Conservation (phyloP, 2,329 filamentous ascomycete genomes). For the Albifimbria verrucaria region DNA sequence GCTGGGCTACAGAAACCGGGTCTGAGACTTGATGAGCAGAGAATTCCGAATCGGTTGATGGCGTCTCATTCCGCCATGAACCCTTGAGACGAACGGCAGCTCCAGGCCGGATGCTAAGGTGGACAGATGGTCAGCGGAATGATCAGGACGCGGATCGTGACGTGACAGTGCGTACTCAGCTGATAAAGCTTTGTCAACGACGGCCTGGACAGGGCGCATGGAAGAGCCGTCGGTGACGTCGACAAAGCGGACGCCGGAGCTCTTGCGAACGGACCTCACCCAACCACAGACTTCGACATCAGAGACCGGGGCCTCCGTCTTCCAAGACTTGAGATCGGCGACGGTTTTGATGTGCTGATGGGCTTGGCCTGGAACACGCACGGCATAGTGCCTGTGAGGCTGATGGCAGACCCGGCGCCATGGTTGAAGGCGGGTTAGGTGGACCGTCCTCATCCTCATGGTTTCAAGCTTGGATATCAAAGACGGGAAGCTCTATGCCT, state of each 20-base stretch:
- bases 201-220: conserved; percentile 72
- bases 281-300: conserved; percentile 69
- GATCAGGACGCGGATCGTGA: conserved; percentile 11
- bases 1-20: conserved; percentile 1
- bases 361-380: conserved; percentile 21
- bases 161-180: conserved; percentile 56
- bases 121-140: conserved; percentile 25
- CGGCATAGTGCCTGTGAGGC: conserved; percentile 28
- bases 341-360: conserved; percentile 40
- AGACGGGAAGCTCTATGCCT: no score
- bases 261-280: conserved; percentile 79
- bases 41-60: conserved; percentile 1
- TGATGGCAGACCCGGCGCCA: not conserved
- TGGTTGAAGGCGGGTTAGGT: not conserved
- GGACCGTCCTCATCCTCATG: not conserved
- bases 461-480: not conserved
- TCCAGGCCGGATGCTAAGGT: conserved; percentile 72
- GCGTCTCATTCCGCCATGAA: conserved; percentile 54
- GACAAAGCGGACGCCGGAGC: conserved; percentile 81
- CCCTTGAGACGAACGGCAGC: conserved; percentile 76
- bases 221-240: conserved; percentile 86
- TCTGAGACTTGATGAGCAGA: conserved; percentile 5
- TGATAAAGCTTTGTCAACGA: conserved; percentile 69
- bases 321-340: conserved; percentile 54
- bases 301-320: conserved; percentile 38